These are phyloP conservation scores for Rosa multiflora DNA, from an alignment of 306 rosid genomes.

Conservation along the genomic window DNA sequence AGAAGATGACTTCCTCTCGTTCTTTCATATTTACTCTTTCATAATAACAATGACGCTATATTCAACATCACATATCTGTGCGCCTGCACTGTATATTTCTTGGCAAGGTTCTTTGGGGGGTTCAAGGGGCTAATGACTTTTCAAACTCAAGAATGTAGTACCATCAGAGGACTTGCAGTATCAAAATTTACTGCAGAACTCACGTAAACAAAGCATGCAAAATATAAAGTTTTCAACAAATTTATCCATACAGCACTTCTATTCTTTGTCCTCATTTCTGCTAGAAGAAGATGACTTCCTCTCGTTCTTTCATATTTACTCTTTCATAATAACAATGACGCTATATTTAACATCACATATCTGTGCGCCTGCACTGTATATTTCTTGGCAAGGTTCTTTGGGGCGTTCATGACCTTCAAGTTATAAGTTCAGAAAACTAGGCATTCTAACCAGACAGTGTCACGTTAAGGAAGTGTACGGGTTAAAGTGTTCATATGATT, in stretches of 20 bases:
- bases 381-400: background rate
- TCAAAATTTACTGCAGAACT: background rate
- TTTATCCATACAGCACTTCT: background rate
- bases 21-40: background rate
- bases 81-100: background rate
- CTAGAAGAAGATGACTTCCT: background rate
- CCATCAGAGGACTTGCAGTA: background rate
- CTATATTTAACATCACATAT: background rate
- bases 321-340: background rate
- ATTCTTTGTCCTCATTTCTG: background rate
- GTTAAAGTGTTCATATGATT: too few relatives aligned
- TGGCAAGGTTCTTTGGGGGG: background rate
- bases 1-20: background rate
- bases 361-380: background rate
- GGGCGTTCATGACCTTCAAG: background rate
- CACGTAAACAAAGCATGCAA: background rate
- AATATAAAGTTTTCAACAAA: background rate
- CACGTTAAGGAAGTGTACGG: background rate
- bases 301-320: background rate
- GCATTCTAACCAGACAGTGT: background rate
- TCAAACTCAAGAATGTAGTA: background rate
- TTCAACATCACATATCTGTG: background rate
- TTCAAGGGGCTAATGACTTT: background rate
- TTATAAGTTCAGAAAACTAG: background rate
- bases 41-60: background rate